phyloP scores from a whole-genome alignment of 2,329 filamentous ascomycete genomes.

The Dendryphion nanum region DNA sequence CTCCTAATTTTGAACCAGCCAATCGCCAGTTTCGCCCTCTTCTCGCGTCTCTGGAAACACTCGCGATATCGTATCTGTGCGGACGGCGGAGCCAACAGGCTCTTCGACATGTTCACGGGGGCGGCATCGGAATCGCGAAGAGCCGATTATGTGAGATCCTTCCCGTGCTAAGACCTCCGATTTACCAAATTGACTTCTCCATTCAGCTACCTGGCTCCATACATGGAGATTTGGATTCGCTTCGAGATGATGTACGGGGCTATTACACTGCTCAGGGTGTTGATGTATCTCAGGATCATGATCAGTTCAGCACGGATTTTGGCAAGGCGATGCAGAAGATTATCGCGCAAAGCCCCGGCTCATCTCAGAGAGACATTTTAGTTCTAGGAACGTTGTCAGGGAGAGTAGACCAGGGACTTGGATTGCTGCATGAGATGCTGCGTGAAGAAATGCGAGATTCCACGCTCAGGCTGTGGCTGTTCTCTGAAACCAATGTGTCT shows the following conservation, averaged over 20 bases:
- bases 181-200: conserved; percentile 18
- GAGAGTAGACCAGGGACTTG: conserved; percentile 87
- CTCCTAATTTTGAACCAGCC: conserved; percentile 48
- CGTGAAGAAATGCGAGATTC: conserved; percentile 48
- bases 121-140: conserved; percentile 13
- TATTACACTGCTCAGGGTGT: conserved; percentile 65
- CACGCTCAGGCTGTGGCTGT: conserved; percentile 63
- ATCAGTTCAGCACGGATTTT: conserved; percentile 90
- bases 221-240: conserved; percentile 88
- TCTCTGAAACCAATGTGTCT: conserved; percentile 78
- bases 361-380: conserved; percentile 60
- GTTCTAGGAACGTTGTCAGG: conserved; percentile 83
- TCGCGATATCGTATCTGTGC: conserved; percentile 73
- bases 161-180: conserved; percentile 9
- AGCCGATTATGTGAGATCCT: conserved; percentile 29
- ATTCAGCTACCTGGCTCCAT: conserved; percentile 57
- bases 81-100: conserved; percentile 84
- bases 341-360: conserved; percentile 33
- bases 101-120: conserved; percentile 54
- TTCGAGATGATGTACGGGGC: conserved; percentile 60
- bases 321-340: conserved; percentile 70
- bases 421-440: conserved; percentile 82
- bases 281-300: conserved; percentile 66
- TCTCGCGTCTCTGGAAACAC: conserved; percentile 47
- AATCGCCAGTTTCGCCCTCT: conserved; percentile 49